A percentile compares a stretch with the other conserved stretches of the same genome.
Evolutionary conservation across 2,329 filamentous ascomycete genomes (phyloP).

Genomic region (Rugonectria rugulosa): DNA sequence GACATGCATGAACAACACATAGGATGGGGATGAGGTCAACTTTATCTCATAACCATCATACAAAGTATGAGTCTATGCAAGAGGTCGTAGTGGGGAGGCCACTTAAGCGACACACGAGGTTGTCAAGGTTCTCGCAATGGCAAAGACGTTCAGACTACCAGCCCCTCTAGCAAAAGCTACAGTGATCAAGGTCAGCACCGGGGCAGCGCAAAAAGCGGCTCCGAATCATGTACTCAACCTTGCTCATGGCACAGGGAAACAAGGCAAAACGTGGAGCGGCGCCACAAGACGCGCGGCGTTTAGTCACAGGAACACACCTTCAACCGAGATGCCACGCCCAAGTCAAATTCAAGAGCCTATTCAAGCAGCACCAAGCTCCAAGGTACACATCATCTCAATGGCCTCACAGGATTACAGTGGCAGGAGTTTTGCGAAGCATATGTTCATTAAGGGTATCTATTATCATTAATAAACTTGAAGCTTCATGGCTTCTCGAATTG

Average conservation of each 20-base stretch:
- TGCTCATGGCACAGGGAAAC: too few species aligned
- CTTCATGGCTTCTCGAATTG: conserved; percentile 29
- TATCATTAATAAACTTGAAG: conserved; percentile 39
- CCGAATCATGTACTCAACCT: not conserved
- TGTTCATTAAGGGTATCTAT: conserved; percentile 27
- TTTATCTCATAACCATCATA: too few species aligned
- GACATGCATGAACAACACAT: too few species aligned
- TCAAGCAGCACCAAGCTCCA: too few species aligned
- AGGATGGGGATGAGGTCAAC: too few species aligned
- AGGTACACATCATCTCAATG: not conserved
- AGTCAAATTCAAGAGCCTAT: too few species aligned
- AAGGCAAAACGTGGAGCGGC: not conserved
- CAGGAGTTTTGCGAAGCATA: too few species aligned
- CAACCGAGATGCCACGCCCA: not conserved
- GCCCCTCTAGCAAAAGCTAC: not conserved
- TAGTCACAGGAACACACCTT: not conserved
- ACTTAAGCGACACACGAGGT: not conserved
- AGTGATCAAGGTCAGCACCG: not conserved
- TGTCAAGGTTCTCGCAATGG: not conserved
- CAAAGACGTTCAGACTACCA: not conserved
- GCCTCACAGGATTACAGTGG: not conserved
- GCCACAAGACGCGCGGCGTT: not conserved
- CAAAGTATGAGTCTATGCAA: too few species aligned
- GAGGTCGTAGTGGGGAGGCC: not conserved
- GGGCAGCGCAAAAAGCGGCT: not conserved